A percentile compares a stretch with the other conserved stretches of the same genome.
Conservation (phyloP, 306 rosid genomes). For the Aeschynomene evenia region DNA sequence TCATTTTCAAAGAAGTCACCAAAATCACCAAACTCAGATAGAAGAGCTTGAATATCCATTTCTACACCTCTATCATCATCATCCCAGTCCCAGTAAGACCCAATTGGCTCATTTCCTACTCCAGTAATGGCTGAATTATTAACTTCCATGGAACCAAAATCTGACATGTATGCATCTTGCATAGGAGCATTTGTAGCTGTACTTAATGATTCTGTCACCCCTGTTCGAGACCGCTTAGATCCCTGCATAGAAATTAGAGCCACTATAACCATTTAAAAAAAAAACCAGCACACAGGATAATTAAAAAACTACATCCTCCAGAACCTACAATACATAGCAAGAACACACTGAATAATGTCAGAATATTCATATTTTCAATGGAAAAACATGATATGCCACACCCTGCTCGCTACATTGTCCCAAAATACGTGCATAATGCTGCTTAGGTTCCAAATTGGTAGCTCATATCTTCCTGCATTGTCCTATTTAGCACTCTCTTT, state of each 20-base stretch:
- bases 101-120: conserved; percentile 66
- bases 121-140: conserved; percentile 68
- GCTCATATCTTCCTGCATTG: not conserved
- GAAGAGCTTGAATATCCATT: conserved; percentile 82
- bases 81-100: conserved; percentile 94
- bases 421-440: not conserved
- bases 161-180: conserved; percentile 77
- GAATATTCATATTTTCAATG: conserved; percentile 9
- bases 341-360: not conserved
- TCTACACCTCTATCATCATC: conserved; percentile 72
- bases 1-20: conserved; percentile 93
- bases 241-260: conserved; percentile 51
- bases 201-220: conserved; percentile 59
- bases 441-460: not conserved
- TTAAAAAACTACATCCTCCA: conserved; percentile 1
- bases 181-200: conserved; percentile 54
- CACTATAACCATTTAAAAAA: conserved; percentile 20
- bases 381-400: not conserved
- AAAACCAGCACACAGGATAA: conserved; percentile 12
- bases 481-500: not conserved
- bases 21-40: conserved; percentile 90
- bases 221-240: conserved; percentile 76
- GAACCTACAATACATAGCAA: not conserved
- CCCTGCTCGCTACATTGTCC: not conserved
- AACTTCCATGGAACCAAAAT: conserved; percentile 71